These are phyloP conservation scores for Ustilago bromivora DNA, from an alignment of 1,284 basidiomycete genomes.

Conservation along the genomic window DNA sequence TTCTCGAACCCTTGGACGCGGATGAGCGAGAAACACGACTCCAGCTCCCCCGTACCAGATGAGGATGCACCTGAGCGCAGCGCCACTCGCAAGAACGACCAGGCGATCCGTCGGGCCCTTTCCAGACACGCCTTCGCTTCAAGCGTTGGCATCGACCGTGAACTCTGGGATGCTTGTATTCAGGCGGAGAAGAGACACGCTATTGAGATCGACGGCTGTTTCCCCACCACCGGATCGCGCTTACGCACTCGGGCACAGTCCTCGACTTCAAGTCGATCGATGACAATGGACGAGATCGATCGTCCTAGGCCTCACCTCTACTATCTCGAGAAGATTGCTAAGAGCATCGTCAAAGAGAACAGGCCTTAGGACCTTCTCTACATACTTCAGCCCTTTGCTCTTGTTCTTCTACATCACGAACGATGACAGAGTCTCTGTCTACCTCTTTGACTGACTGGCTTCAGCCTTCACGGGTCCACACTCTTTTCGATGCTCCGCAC, in stretches of 20 bases:
- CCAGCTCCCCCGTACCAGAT: conserved; percentile 7
- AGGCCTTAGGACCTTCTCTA: conserved; percentile 7
- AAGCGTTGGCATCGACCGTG: conserved; percentile 44
- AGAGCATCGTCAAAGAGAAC: conserved; percentile 36
- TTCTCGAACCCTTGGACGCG: conserved; percentile 27
- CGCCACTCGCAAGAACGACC: conserved; percentile 25
- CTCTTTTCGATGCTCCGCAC: neutral
- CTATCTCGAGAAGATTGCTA: conserved; percentile 44
- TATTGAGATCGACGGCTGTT: conserved; percentile 39
- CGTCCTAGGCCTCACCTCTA: conserved; percentile 45
- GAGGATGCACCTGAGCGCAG: conserved; percentile 25
- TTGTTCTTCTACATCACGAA: no score
- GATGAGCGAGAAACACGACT: conserved; percentile 12
- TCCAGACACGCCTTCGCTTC: conserved; percentile 20
- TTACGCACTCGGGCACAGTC: conserved; percentile 20
- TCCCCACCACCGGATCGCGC: conserved; percentile 14
- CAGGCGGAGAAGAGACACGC: conserved; percentile 53
- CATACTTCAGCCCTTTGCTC: neutral
- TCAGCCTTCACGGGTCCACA: neutral
- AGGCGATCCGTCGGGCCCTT: conserved; percentile 24
- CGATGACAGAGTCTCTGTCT: neutral
- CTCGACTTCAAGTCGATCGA: conserved; percentile 17
- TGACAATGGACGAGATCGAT: conserved; percentile 49
- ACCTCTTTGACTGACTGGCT: neutral
- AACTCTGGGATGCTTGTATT: conserved; percentile 45